These are phyloP conservation scores for Pyrenophora tritici-repentis DNA, from an alignment of 2,329 filamentous ascomycete species.

Conservation along the genomic window DNA sequence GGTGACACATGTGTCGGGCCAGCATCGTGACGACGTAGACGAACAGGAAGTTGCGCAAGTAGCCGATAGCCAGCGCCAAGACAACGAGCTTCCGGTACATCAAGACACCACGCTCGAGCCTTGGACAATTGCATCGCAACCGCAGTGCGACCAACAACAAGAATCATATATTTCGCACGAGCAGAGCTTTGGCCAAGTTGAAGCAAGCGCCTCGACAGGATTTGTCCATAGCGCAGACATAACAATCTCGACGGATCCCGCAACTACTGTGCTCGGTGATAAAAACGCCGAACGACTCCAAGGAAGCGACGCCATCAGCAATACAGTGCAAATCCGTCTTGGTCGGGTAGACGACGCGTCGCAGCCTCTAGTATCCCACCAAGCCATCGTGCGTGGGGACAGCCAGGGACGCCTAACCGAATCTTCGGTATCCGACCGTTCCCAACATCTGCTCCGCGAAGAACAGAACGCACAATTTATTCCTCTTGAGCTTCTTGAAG, in stretches of 20 bases:
- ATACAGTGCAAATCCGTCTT: not conserved
- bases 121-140: not conserved
- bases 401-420: constrained; percentile 15
- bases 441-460: constrained; percentile 16
- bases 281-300: not conserved
- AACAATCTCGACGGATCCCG: not conserved
- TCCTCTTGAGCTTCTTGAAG: constrained; percentile 13
- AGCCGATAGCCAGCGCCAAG: not conserved
- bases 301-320: not conserved
- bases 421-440: constrained; percentile 12
- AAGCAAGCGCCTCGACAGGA: not conserved
- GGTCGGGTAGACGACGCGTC: not conserved
- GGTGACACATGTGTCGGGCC: not conserved
- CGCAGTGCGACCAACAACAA: not conserved
- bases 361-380: constrained; percentile 1
- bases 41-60: not conserved
- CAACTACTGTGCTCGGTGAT: not conserved
- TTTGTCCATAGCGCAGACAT: not conserved
- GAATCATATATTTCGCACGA: not conserved
- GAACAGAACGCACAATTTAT: constrained; percentile 38
- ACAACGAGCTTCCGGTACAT: not conserved
- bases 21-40: not conserved
- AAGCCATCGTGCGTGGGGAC: not conserved
- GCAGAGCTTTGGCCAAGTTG: not conserved
- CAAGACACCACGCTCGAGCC: not conserved